Conservation (phyloP, 768 basidiomycete genomes). For the Naganishia antarctica region DNA sequence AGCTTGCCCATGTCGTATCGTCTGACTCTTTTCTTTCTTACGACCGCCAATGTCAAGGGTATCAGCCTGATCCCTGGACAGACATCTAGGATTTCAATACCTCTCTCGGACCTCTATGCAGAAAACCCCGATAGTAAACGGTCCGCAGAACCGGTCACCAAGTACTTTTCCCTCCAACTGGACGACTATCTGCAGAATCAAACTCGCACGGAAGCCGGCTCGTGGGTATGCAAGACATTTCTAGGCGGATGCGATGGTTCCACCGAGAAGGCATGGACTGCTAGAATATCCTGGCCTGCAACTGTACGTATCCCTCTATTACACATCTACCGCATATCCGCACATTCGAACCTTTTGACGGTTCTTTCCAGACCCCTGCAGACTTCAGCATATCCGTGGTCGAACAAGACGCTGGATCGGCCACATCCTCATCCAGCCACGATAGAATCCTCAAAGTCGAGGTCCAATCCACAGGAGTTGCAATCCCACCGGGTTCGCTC, state of each 20-base stretch:
- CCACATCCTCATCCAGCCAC: not conserved
- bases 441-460: not conserved
- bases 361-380: not conserved
- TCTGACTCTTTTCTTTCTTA: not conserved
- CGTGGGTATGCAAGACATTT: not conserved
- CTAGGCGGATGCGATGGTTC: not conserved
- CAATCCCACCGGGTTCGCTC: not conserved
- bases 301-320: not conserved
- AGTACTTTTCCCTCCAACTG: not conserved
- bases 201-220: not conserved
- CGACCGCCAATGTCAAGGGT: not conserved
- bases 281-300: conserved; percentile 17
- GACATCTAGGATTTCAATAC: not conserved
- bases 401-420: not conserved
- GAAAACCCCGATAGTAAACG: not conserved
- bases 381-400: not conserved
- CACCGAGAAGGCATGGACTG: conserved; percentile 13
- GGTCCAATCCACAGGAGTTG: not conserved
- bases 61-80: conserved; percentile 8
- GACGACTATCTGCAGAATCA: not conserved
- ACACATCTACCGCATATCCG: not conserved
- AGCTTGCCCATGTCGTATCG: too few relatives aligned
- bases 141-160: not conserved
- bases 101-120: not conserved
- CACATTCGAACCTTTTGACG: not conserved